These are phyloP conservation scores for Phascolomyces articulosus DNA, from an alignment of 371 early-diverging fungal species.

Conservation along the genomic window DNA sequence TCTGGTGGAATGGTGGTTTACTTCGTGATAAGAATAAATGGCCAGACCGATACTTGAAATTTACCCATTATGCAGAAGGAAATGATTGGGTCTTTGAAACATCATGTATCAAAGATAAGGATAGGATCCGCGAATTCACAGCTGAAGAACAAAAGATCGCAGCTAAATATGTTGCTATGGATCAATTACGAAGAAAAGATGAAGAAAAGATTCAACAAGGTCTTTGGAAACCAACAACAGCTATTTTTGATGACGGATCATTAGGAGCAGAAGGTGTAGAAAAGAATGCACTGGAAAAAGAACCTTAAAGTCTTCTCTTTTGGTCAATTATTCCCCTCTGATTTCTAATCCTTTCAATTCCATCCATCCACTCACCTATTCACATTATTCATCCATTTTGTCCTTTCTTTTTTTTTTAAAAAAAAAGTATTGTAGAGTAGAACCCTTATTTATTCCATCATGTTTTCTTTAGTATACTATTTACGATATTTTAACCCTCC, in stretches of 20 bases:
- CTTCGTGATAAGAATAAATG: constrained; percentile 47
- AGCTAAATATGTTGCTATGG: constrained; percentile 18
- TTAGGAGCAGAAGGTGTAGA: neutral
- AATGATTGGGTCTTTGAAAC: constrained; percentile 40
- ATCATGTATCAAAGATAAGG: constrained; percentile 33
- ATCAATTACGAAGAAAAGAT: constrained; percentile 20
- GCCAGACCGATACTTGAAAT: constrained; percentile 31
- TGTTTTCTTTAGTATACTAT: too few relatives aligned
- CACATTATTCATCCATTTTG: too few relatives aligned
- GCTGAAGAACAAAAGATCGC: constrained; percentile 19
- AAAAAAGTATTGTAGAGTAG: too few relatives aligned
- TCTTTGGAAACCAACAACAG: constrained; percentile 13
- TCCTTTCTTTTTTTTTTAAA: too few relatives aligned
- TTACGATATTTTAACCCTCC: too few relatives aligned
- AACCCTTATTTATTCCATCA: too few relatives aligned
- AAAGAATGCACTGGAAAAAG: neutral
- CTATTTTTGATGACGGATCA: neutral
- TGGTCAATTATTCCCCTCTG: neutral
- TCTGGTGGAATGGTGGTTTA: constrained; percentile 61
- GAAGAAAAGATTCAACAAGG: constrained; percentile 22
- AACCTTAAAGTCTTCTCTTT: too few relatives aligned
- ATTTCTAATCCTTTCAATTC: too few relatives aligned
- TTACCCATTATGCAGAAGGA: constrained; percentile 36
- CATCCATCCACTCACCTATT: too few relatives aligned
- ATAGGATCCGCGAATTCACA: constrained; percentile 25